Base-by-base conservation (phyloP, 306 rosid species). In the Fragaria iinumae region DNA sequence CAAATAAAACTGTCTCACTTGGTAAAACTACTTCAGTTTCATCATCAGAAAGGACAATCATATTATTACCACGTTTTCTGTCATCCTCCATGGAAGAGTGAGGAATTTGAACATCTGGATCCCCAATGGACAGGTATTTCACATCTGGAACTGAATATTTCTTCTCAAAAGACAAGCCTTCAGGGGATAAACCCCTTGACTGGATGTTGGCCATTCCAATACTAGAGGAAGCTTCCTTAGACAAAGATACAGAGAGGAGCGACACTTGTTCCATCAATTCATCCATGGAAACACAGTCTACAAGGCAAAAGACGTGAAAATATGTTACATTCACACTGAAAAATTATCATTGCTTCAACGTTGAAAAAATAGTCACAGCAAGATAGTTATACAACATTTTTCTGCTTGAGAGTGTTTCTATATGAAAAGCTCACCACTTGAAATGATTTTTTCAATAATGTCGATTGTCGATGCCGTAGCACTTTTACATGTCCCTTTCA, bases 21-120 rank as follows among this genome's bases (percentile, higher is more conserved):
- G 88, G 64, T 75, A 65, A 72, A 71, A 72, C 76, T 76, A 82
- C 86, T 76, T 67, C 78, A 68, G 84, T 82, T 81, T 95, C 98
- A 79, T 90, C 96, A 84, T 95, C 98, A 60, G 96, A 95, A 81
- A 90, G 93, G 71, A 95, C 80, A 81, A 90, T 84, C 72, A 86
- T 27, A 70, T 79, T 72, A 76, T 81, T 81, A 49, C 34, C 43
- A 49, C 53, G 78, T 53, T 79, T 83, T 85, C 79, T 76, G 72
- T 77, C 23, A 34, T 76, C 49, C 62, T 41, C 77, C 52, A 53
- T 59, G 72, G 79, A 74, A 20, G 85, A 81, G 78, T 80, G 86
- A 76, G 81, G 52, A 50, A 73, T 80, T 75, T 75, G 84, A 59
- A 71, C 50, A 44, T 76, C 91, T 67, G 47, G 57, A 79, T 80